Evolutionary conservation across 768 basidiomycete genomes (phyloP).

Genomic region (Termitomyces sp.): DNA sequence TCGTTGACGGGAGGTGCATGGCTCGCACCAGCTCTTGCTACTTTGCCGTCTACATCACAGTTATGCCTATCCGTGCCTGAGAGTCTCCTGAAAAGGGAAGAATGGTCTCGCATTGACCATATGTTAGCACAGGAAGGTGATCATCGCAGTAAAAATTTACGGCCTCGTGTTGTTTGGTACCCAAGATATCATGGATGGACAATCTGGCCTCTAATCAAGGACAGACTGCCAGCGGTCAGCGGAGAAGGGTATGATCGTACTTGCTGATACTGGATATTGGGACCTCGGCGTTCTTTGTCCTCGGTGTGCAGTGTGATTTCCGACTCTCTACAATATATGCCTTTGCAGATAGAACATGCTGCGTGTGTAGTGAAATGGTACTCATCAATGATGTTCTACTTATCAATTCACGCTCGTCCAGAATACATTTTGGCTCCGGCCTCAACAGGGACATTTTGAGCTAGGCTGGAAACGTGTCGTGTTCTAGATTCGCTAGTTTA

Average conservation of each 20-base stretch:
- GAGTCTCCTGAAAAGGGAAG: background rate
- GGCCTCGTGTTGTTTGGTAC: background rate
- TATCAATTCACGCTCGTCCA: no score
- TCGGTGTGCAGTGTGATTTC: background rate
- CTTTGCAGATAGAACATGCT: background rate
- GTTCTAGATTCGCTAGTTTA: no score
- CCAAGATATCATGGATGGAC: background rate
- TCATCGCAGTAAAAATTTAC: background rate
- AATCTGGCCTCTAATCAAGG: background rate
- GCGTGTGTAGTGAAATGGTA: no score
- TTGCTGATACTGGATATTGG: background rate
- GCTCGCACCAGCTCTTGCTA: background rate
- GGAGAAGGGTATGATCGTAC: background rate
- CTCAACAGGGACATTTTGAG: no score
- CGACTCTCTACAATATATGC: background rate
- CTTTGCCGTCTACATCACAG: background rate
- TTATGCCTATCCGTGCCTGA: background rate
- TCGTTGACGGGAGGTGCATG: background rate
- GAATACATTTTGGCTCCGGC: no score
- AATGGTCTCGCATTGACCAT: background rate
- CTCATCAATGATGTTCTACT: no score
- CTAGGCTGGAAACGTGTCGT: no score
- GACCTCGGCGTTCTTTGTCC: background rate
- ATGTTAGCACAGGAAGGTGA: background rate
- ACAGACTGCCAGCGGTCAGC: background rate